Evolutionary conservation across 1,284 basidiomycete species (phyloP), one percentile per base, ranked within the genome.

Genomic region (Pseudozyma sp.): DNA sequence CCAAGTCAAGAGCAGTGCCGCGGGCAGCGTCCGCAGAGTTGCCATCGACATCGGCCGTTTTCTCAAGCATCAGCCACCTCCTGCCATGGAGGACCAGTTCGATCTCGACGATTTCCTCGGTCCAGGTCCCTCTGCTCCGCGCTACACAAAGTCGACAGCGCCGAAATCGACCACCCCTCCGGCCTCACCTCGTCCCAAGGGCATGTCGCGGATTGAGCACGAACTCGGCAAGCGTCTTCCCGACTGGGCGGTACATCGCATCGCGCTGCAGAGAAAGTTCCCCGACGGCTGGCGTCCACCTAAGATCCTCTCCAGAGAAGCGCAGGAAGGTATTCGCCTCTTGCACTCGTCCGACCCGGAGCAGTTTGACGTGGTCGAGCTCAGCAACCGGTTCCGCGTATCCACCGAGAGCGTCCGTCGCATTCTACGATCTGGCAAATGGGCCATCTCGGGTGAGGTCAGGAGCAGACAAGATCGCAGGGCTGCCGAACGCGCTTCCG

Each of bases 221-320:
- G 72, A 80, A 55, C 53, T 72, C 1, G 78, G 78, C 13, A 75
- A 68, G 37, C 54, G 51, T 13, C 54, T 81, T n/a, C 74, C 78
- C 0, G 60, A 70, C 24, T 81, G 80, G 80, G 68, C 75, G 9
- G 63, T 81, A 0, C 67, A 81, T 33, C 66, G 78, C 16, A 74
- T 79, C 40, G 80, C 80, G 4, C 71, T 81, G 8, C 24, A 68
- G 50, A 67, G 52, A 29, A 80, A 81, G 46, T 78, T 79, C 19
- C 78, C 75, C 10, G 78, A 80, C 17, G 76, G 76, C n/a, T 84
- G 82, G 82, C 53, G 69, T n/a, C 82, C 81, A 1, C 69, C 61
- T 52, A 81, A 77, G 46, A 77, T 78, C 42, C 74, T 84, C 30
- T 83, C 82, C 1, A 54, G 80, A 39, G 80, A 81, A 58, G 80